Evolutionary conservation across 1,139 yeast genomes (phyloP).

Genomic region (Hyphopichia buzzinii): DNA sequence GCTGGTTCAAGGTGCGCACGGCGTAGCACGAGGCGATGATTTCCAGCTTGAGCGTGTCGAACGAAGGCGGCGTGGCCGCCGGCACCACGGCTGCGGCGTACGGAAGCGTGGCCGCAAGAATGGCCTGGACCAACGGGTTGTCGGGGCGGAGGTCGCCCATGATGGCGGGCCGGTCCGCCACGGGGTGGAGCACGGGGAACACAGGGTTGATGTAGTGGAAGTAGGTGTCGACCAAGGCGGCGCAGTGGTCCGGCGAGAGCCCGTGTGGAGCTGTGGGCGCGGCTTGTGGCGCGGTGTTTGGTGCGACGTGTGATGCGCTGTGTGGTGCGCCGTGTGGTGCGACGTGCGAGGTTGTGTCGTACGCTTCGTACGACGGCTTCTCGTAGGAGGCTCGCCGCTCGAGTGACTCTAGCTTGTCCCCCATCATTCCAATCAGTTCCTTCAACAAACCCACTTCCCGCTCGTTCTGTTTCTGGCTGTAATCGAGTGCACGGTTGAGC

Average conservation of each 20-base stretch:
- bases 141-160: slow-evolving; percentile 6
- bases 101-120: slow-evolving; percentile 8
- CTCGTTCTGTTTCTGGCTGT: slow-evolving; percentile 1
- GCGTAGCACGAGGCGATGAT: slow-evolving; percentile 20
- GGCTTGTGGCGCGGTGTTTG: background rate
- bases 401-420: slow-evolving; percentile 7
- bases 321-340: background rate
- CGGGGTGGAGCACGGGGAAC: slow-evolving; percentile 14
- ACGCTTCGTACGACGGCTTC: background rate
- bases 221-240: slow-evolving; percentile 11
- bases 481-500: background rate
- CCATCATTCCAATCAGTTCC: slow-evolving; percentile 12
- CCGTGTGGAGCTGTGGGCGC: background rate
- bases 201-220: slow-evolving; percentile 14
- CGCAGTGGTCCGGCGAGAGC: slow-evolving; percentile 10
- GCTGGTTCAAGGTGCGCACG: slow-evolving; percentile 18
- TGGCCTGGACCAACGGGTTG: slow-evolving; percentile 8
- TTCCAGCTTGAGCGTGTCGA: slow-evolving; percentile 10
- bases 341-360: background rate
- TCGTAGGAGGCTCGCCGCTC: slow-evolving; percentile 4
- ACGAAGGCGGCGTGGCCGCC: slow-evolving; percentile 8
- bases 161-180: slow-evolving; percentile 7
- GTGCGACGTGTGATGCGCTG: background rate
- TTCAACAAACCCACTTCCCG: slow-evolving; percentile 10
- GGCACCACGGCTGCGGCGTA: slow-evolving; percentile 5